Percentiles rank a stretch among this genome's conserved stretches.
Evolutionary conservation across 1,139 yeast species (phyloP).

Genomic region (Sugiyamaella xylanicola): DNA sequence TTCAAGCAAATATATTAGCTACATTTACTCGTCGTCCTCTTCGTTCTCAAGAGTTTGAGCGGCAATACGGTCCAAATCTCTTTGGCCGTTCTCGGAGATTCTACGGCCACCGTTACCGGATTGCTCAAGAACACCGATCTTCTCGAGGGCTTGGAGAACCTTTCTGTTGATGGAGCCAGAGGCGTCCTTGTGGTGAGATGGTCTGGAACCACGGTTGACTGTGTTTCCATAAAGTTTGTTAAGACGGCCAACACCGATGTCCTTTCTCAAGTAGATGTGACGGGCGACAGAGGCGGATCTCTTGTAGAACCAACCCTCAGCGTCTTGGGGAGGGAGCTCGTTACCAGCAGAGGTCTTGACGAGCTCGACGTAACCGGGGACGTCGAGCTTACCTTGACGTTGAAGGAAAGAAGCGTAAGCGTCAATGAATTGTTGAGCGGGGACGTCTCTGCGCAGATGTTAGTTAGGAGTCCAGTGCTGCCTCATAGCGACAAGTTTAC

Average conservation of each 20-base stretch:
- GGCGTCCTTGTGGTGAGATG: slow-evolving; percentile 98
- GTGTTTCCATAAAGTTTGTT: slow-evolving; percentile 99
- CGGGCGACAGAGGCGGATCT: slow-evolving; percentile 99
- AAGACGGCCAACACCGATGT: slow-evolving; percentile 98
- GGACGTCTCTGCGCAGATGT: slow-evolving; percentile 68
- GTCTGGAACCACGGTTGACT: slow-evolving; percentile 98
- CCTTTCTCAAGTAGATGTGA: slow-evolving; percentile 99
- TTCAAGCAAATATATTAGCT: slow-evolving; percentile 10
- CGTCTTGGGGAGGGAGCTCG: slow-evolving; percentile 99
- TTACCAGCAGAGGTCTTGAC: slow-evolving; percentile 99
- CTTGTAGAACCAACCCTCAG: slow-evolving; percentile 99
- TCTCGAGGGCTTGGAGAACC: slow-evolving; percentile 97
- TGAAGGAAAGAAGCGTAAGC: slow-evolving; percentile 99
- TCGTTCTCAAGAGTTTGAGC: slow-evolving; percentile 97
- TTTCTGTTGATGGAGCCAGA: slow-evolving; percentile 99
- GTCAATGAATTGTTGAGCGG: slow-evolving; percentile 99
- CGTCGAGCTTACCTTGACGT: slow-evolving; percentile 99
- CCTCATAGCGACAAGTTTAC: no score
- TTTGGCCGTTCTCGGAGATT: slow-evolving; percentile 99
- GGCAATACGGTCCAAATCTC: slow-evolving; percentile 99
- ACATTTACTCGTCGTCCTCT: slow-evolving; percentile 55
- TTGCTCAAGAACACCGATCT: slow-evolving; percentile 95
- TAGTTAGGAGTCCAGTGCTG: slow-evolving; percentile 1
- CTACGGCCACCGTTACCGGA: slow-evolving; percentile 99
- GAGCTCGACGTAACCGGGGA: slow-evolving; percentile 99